Evolutionary conservation across 345 rosid genomes (phyloP).

Genomic region (Moringa oleifera): DNA sequence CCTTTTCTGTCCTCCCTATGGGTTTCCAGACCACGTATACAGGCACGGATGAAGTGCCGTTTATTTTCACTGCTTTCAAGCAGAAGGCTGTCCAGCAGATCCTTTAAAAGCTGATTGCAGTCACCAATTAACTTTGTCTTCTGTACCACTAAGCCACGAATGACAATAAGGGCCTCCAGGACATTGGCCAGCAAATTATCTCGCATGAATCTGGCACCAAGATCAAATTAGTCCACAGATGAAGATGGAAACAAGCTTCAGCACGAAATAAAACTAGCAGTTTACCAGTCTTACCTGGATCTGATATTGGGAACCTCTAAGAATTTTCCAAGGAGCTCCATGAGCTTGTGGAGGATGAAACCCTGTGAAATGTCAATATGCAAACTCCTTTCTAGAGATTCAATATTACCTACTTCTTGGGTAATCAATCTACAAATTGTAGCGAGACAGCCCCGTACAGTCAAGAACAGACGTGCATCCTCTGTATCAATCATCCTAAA

Average conservation of each 20-base stretch:
- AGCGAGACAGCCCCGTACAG: conserved; percentile 80
- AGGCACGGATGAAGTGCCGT: conserved; percentile 86
- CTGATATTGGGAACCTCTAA: conserved; percentile 87
- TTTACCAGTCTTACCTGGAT: conserved; percentile 52
- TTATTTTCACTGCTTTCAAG: conserved; percentile 96
- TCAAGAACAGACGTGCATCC: conserved; percentile 92
- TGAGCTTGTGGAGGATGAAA: conserved; percentile 92
- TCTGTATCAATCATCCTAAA: conserved; percentile 84
- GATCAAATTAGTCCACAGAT: conserved; percentile 18
- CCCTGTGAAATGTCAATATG: conserved; percentile 97
- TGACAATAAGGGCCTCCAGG: conserved; percentile 93
- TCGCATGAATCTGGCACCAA: conserved; percentile 72
- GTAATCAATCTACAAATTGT: conserved; percentile 77
- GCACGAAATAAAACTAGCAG: not conserved
- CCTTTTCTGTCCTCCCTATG: conserved; percentile 86
- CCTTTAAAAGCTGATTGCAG: conserved; percentile 84
- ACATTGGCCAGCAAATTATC: conserved; percentile 84
- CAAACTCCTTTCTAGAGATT: conserved; percentile 88
- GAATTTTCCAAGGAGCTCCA: conserved; percentile 92
- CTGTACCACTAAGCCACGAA: conserved; percentile 91
- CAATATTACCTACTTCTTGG: conserved; percentile 84
- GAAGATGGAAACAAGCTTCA: not conserved
- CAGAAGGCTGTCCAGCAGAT: conserved; percentile 89
- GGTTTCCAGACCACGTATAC: conserved; percentile 84
- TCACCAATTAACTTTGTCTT: conserved; percentile 97